Conservation (phyloP, 257 asterid genomes). For the Rehmannia glutinosa region DNA sequence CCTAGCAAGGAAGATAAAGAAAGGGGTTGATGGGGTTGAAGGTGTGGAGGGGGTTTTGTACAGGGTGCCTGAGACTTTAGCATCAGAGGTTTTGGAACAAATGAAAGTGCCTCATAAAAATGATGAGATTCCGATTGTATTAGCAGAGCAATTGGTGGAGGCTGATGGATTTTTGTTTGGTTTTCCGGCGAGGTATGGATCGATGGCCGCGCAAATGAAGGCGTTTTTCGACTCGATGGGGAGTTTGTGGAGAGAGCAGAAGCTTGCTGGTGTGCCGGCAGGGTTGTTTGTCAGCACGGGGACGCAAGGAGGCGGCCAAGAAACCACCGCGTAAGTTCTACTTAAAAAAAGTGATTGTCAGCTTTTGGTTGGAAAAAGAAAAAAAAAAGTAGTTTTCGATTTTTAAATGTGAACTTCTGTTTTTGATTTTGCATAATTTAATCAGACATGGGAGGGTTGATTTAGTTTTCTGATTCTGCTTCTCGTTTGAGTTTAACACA, state of each 20-base stretch:
- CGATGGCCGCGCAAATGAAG: conserved; percentile 61
- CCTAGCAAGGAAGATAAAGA: conserved; percentile 46
- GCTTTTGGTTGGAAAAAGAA: no score
- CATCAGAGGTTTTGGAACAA: conserved; percentile 32
- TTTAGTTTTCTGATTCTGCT: no score
- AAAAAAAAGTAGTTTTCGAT: no score
- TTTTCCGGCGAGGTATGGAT: conserved; percentile 49
- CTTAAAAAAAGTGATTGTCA: no score
- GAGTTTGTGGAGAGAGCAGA: conserved; percentile 47
- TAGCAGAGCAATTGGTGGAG: conserved; percentile 36
- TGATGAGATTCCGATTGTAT: conserved; percentile 34
- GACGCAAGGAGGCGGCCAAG: conserved; percentile 67
- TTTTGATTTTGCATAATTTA: no score
- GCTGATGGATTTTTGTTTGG: conserved; percentile 59
- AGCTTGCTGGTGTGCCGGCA: conserved; percentile 54
- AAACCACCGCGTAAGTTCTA: conserved; percentile 50
- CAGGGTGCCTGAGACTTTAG: conserved; percentile 48
- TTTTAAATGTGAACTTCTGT: no score
- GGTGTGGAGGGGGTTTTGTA: conserved; percentile 48
- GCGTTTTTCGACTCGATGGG: conserved; percentile 52
- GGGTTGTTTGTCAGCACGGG: conserved; percentile 58
- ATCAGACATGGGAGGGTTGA: no score
- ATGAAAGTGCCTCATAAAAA: conserved; percentile 43
- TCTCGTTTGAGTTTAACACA: no score
- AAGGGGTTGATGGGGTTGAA: conserved; percentile 48